phyloP scores from a whole-genome alignment of 441 rosid species.

The Pelargonium fulgidum region DNA sequence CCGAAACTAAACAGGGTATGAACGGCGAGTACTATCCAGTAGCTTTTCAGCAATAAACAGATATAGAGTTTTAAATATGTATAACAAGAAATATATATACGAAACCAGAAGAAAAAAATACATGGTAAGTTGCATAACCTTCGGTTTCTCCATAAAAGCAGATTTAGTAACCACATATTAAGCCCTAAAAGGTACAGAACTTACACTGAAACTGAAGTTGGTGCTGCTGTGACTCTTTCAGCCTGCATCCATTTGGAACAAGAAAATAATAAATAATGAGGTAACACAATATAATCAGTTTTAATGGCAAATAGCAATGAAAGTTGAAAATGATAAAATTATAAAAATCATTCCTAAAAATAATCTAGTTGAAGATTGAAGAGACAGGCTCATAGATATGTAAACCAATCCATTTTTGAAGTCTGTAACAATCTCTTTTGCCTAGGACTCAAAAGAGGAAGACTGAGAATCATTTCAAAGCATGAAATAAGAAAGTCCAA shows the following conservation, averaged over 20 bases:
- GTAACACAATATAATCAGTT: constrained; percentile 8
- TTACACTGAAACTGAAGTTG: constrained; percentile 90
- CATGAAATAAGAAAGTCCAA: neutral
- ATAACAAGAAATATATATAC: neutral
- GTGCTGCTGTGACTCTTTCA: constrained; percentile 54
- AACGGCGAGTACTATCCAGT: neutral
- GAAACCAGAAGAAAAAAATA: neutral
- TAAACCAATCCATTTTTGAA: neutral
- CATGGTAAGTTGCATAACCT: neutral
- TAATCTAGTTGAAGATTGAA: neutral
- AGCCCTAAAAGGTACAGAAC: constrained; percentile 25
- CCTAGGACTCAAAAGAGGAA: neutral
- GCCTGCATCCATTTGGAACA: constrained; percentile 47
- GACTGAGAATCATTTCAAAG: neutral
- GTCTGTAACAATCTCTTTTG: neutral
- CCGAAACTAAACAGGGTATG: neutral
- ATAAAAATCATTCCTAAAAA: neutral
- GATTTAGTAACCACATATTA: neutral
- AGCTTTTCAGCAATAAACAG: neutral
- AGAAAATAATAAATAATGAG: constrained; percentile 14
- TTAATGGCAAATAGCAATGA: neutral
- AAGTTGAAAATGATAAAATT: neutral
- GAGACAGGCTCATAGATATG: neutral
- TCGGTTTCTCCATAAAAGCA: neutral
- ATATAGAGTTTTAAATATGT: neutral